Conservation (phyloP, 331 rosid genomes). For the Quercus tomentella region DNA sequence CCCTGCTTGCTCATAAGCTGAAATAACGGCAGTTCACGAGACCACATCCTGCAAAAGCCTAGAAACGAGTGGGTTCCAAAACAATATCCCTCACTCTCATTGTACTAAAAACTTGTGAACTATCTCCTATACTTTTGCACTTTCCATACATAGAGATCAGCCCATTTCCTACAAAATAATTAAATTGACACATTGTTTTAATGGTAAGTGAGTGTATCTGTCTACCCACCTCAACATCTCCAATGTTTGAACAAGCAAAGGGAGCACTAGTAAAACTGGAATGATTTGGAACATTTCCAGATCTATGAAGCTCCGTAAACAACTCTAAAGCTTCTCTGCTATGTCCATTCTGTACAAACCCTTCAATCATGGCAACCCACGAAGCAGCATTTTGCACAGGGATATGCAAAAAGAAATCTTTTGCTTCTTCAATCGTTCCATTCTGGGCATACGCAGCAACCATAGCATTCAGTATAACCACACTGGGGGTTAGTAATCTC, state of each 20-base stretch:
- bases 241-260: conserved; percentile 27
- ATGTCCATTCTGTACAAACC: conserved; percentile 31
- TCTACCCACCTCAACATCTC: conserved; percentile 18
- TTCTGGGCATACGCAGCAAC: conserved; percentile 35
- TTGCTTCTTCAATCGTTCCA: conserved; percentile 41
- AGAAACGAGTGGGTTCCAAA: conserved; percentile 24
- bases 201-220: conserved; percentile 28
- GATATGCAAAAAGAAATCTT: conserved; percentile 16
- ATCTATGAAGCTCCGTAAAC: conserved; percentile 28
- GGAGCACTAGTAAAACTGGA: conserved; percentile 32
- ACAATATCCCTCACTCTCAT: conserved; percentile 14
- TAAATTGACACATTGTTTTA: conserved; percentile 28
- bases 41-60: conserved; percentile 32
- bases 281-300: conserved; percentile 23
- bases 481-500: conserved; percentile 29
- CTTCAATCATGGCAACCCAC: conserved; percentile 32
- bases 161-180: conserved; percentile 31
- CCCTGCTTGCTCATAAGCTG: conserved; percentile 31
- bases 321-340: conserved; percentile 27
- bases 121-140: conserved; percentile 10
- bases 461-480: conserved; percentile 36
- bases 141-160: conserved; percentile 34
- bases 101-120: conserved; percentile 11
- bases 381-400: conserved; percentile 24
- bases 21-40: conserved; percentile 34